A percentile compares a stretch with the other conserved stretches of the same genome.
These are phyloP conservation scores for Ustulina deusta DNA, from an alignment of 2,329 filamentous ascomycete species.

Conservation along the genomic window DNA sequence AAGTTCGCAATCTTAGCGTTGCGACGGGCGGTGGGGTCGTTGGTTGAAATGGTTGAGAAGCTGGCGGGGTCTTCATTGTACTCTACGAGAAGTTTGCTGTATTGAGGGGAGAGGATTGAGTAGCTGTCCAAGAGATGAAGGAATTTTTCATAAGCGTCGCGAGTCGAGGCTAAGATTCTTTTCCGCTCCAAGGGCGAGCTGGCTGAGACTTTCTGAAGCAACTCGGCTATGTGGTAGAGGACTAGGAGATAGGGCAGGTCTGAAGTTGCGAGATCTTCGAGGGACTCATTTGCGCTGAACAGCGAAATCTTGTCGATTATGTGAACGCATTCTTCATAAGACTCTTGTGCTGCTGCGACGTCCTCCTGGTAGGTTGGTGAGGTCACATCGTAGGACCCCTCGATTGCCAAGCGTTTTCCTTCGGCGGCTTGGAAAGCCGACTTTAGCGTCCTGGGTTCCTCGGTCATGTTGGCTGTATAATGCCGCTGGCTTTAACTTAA, in stretches of 20 bases:
- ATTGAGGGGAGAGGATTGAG: conserved; percentile 72
- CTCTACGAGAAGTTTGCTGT: conserved; percentile 76
- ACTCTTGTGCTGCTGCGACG: conserved; percentile 73
- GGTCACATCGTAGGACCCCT: conserved; percentile 73
- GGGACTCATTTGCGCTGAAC: conserved; percentile 89
- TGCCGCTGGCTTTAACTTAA: not conserved
- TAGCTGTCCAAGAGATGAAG: conserved; percentile 83
- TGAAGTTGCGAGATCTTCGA: conserved; percentile 88
- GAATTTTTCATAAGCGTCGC: conserved; percentile 81
- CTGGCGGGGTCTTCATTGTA: conserved; percentile 78
- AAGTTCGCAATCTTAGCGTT: conserved; percentile 89
- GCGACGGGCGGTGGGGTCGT: conserved; percentile 74
- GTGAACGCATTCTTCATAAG: conserved; percentile 78
- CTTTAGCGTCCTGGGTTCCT: conserved; percentile 63
- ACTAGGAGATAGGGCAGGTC: conserved; percentile 88
- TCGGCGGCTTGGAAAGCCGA: conserved; percentile 65
- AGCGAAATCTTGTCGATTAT: conserved; percentile 78
- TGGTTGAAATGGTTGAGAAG: conserved; percentile 77
- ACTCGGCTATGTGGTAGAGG: conserved; percentile 82
- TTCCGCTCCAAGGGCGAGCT: conserved; percentile 68
- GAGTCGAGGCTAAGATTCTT: conserved; percentile 70
- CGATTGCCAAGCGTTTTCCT: conserved; percentile 66
- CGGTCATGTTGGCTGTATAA: conserved; percentile 48
- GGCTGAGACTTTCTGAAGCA: conserved; percentile 75
- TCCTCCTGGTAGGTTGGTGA: conserved; percentile 75